Conservation (phyloP, 2,329 filamentous ascomycete species). For the Decorospora gaudefroyi region DNA sequence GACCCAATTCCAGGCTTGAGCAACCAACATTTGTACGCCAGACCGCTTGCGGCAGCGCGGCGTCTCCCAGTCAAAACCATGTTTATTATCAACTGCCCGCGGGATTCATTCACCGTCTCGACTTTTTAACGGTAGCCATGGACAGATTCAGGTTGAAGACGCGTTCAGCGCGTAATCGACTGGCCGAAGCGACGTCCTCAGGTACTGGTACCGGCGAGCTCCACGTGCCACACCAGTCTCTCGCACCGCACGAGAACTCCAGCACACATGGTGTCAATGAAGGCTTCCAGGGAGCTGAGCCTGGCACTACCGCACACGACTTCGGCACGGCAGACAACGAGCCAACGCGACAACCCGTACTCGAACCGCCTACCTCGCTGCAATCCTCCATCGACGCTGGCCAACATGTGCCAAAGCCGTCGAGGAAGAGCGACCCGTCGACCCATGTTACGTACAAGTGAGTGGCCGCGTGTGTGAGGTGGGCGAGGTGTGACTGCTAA, state of each 20-base stretch:
- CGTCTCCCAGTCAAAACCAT: conserved; percentile 27
- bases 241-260: conserved; percentile 39
- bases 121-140: conserved; percentile 27
- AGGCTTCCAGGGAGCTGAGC: conserved; percentile 33
- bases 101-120: conserved; percentile 12
- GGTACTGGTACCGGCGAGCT: conserved; percentile 35
- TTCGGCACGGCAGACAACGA: conserved; percentile 33
- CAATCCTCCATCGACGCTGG: conserved; percentile 46
- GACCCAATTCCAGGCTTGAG: conserved; percentile 25
- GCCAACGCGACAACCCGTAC: conserved; percentile 25
- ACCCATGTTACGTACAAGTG: conserved; percentile 29
- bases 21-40: conserved; percentile 20
- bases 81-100: conserved; percentile 21
- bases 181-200: conserved; percentile 35
- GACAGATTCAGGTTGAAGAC: conserved; percentile 44
- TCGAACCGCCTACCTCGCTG: conserved; percentile 43
- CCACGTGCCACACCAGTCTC: conserved; percentile 35
- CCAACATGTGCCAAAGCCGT: conserved; percentile 35
- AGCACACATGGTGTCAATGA: conserved; percentile 42
- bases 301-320: conserved; percentile 41
- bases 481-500: conserved; percentile 20
- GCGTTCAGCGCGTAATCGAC: conserved; percentile 41
- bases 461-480: background rate
- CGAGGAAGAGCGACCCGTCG: conserved; percentile 26
- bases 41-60: conserved; percentile 18